Base-by-base conservation (phyloP, 108 stramenopile genomes). In the Nannochloropsis salina region DNA sequence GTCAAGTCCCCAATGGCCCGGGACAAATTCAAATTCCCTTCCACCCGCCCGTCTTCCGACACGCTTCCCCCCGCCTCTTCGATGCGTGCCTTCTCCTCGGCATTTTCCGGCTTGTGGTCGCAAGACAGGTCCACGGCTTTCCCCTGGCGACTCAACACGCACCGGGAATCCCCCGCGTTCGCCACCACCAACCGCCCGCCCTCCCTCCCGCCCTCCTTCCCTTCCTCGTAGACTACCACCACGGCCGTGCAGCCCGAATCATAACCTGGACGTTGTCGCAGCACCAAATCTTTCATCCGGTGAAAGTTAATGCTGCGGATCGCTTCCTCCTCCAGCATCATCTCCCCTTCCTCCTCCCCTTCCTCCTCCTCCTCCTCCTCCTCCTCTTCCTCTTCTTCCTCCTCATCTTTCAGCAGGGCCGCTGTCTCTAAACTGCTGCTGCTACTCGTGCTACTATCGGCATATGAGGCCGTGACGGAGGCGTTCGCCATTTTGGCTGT, bases 1-100 rank as follows among this genome's bases (percentile, higher is more conserved):
- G 95, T 96, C 84, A 96, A 93, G 93, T 98, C 98, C 18, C 98
- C 98, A 86, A 98, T 95, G 22, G 95, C 95, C 43, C 98, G 91
- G 9, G 94, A 93, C 95, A 98, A 95, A 87, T 97, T 96, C 81
- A 98, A 86, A 18, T 88, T 88, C 12, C 88, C 88, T 86, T 89
- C 89, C 45, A 91, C 91, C 84, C 90, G 90, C 44, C 90, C 91
- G 51, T 89, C 91, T 2, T 74, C 61, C 15, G 85, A 88, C 41
- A 92, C 90, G 31, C 84, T 89, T 40, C 89, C 92, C 18, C 91
- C 91, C 44, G 84, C 51, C 42, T n/a, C 74, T 42, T 80, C 61
- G 21, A 93, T 91, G 44, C 93, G 90, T 9, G 81, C 84, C 45
- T 41, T 74, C 43, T 92, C 92, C 81, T 90, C 91, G 9, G 80